A percentile compares a stretch with the other conserved stretches of the same genome.
These are phyloP conservation scores for Gastrolobium bilobum DNA, from an alignment of 306 rosid genomes.

Conservation along the genomic window DNA sequence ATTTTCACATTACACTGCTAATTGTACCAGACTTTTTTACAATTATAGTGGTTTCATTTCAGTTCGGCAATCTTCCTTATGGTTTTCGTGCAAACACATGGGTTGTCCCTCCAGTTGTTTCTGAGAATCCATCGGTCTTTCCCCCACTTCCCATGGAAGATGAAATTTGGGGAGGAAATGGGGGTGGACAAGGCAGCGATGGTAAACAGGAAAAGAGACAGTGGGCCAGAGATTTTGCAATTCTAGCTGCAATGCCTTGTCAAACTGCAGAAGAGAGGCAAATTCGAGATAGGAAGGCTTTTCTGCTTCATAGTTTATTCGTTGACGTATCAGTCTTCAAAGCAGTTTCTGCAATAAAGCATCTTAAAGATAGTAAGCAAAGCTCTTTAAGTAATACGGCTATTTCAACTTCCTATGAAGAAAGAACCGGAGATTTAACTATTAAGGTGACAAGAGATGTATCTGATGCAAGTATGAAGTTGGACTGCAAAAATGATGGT, in stretches of 20 bases:
- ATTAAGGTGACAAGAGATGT: slow-evolving; percentile 83
- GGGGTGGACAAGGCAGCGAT: slow-evolving; percentile 95
- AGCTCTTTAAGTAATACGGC: slow-evolving; percentile 51
- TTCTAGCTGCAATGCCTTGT: slow-evolving; percentile 93
- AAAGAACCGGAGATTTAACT: slow-evolving; percentile 74
- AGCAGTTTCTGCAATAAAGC: slow-evolving; percentile 80
- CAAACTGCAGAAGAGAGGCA: slow-evolving; percentile 93
- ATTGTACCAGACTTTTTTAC: slow-evolving; percentile 38
- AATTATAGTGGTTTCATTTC: slow-evolving; percentile 53
- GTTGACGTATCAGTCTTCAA: slow-evolving; percentile 86
- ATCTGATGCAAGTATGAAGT: slow-evolving; percentile 81
- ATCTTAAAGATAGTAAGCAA: slow-evolving; percentile 57
- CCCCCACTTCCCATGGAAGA: slow-evolving; percentile 88
- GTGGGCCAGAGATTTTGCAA: slow-evolving; percentile 91
- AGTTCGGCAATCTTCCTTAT: slow-evolving; percentile 98
- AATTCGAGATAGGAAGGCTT: slow-evolving; percentile 91
- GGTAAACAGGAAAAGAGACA: slow-evolving; percentile 73
- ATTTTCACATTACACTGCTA: slow-evolving; percentile 21
- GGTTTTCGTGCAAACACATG: slow-evolving; percentile 98
- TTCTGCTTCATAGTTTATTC: slow-evolving; percentile 93
- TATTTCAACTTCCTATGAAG: slow-evolving; percentile 63
- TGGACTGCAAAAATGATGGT: slow-evolving; percentile 91
- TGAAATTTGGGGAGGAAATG: slow-evolving; percentile 93
- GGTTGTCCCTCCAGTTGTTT: slow-evolving; percentile 96
- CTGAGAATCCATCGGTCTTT: slow-evolving; percentile 76